Percentiles rank a stretch among this genome's conserved stretches.
These are phyloP conservation scores for Populus tremula DNA, from an alignment of 345 rosid genomes.

Conservation along the genomic window DNA sequence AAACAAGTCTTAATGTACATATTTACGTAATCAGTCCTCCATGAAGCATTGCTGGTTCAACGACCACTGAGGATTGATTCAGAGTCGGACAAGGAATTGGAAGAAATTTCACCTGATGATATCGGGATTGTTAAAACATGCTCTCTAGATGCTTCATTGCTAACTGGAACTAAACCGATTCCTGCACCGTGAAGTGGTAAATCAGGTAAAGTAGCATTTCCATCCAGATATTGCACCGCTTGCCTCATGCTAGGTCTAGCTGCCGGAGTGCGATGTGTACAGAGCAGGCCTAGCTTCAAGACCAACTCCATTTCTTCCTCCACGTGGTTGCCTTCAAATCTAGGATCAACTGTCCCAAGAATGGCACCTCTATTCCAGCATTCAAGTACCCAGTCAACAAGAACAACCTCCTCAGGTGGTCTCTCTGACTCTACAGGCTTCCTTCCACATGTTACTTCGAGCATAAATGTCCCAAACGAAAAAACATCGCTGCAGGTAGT, in stretches of 20 bases:
- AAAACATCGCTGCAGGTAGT: constrained; percentile 2
- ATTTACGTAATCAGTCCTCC: neutral
- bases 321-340: neutral
- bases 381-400: constrained; percentile 1
- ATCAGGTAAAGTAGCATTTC: neutral
- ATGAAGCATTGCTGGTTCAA: neutral
- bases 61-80: constrained; percentile 28
- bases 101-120: constrained; percentile 6
- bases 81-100: constrained; percentile 14
- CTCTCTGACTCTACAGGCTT: neutral
- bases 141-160: neutral
- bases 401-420: neutral
- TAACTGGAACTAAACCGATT: neutral
- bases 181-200: neutral
- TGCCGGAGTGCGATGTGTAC: neutral
- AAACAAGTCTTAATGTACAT: neutral
- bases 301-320: constrained; percentile 2
- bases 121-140: neutral
- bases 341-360: neutral
- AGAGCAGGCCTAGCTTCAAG: constrained; percentile 2
- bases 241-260: constrained; percentile 4
- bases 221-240: constrained; percentile 6
- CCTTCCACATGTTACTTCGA: neutral
- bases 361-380: neutral
- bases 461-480: constrained; percentile 2